These are phyloP conservation scores for Aspergillus tanneri DNA, from an alignment of 2,329 filamentous ascomycete species.

Conservation along the genomic window DNA sequence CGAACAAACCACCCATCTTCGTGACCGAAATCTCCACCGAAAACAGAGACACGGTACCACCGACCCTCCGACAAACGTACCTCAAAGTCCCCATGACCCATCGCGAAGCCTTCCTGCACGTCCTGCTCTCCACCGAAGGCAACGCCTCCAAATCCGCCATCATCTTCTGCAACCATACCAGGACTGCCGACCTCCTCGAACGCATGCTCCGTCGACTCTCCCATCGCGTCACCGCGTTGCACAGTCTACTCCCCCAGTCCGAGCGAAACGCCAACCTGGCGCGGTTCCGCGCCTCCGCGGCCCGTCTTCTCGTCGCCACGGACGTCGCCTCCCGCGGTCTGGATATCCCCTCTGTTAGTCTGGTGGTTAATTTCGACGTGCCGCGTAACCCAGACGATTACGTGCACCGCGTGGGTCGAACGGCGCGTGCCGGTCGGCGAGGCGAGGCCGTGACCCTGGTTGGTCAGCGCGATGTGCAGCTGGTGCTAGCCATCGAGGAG, in stretches of 20 bases:
- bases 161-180: constrained; percentile 90
- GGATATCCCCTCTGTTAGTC: constrained; percentile 85
- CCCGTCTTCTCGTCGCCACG: constrained; percentile 87
- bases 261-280: constrained; percentile 85
- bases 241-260: constrained; percentile 80
- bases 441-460: constrained; percentile 86
- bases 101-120: constrained; percentile 91
- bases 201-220: constrained; percentile 81
- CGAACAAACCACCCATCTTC: constrained; percentile 74
- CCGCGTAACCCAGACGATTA: constrained; percentile 97
- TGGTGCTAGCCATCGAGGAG: constrained; percentile 85
- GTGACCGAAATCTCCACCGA: constrained; percentile 79
- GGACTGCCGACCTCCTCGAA: constrained; percentile 84
- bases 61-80: constrained; percentile 79
- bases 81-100: constrained; percentile 87
- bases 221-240: constrained; percentile 87
- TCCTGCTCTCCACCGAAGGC: constrained; percentile 74
- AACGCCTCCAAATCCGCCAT: constrained; percentile 79
- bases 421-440: constrained; percentile 81
- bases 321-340: constrained; percentile 93
- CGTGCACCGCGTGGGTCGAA: constrained; percentile 93
- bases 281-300: constrained; percentile 84
- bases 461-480: constrained; percentile 86
- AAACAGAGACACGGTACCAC: constrained; percentile 70
- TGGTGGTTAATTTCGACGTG: constrained; percentile 95